phyloP scores from a whole-genome alignment of 108 stramenopile species.

The Schizochytrium sp. region DNA sequence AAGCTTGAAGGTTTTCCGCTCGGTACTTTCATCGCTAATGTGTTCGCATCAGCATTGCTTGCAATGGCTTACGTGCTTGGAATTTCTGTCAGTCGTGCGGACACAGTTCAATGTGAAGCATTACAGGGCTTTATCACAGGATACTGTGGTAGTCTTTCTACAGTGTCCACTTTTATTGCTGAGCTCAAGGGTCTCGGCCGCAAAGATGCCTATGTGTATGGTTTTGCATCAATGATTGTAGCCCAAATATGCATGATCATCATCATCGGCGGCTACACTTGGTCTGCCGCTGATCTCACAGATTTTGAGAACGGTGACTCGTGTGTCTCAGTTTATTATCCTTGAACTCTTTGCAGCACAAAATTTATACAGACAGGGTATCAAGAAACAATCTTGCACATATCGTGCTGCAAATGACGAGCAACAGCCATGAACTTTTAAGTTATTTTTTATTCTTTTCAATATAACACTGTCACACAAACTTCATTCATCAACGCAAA shows the following conservation, averaged over 20 bases:
- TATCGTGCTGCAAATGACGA: no score
- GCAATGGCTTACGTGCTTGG: constrained; percentile 30
- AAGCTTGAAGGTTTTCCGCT: constrained; percentile 2
- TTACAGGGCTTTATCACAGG: not conserved
- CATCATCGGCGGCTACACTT: constrained; percentile 54
- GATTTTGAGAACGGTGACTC: not conserved
- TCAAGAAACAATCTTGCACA: no score
- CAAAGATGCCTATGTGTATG: constrained; percentile 42
- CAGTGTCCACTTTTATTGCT: constrained; percentile 35
- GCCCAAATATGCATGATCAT: constrained; percentile 35
- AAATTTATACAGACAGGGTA: no score
- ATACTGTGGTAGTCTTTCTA: not conserved
- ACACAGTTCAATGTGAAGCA: constrained; percentile 14
- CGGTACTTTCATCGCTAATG: constrained; percentile 50
- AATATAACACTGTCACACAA: no score
- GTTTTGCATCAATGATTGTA: constrained; percentile 18
- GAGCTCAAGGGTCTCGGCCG: constrained; percentile 33
- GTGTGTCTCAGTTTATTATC: not conserved
- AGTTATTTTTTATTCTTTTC: no score
- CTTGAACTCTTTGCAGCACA: no score
- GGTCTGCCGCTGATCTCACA: not conserved
- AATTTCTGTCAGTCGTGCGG: not conserved
- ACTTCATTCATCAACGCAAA: no score
- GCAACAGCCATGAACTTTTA: no score
- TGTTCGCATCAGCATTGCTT: not conserved